Evolutionary conservation across 129 eudicot species (phyloP).

Genomic region (Gnaphalium uliginosum): DNA sequence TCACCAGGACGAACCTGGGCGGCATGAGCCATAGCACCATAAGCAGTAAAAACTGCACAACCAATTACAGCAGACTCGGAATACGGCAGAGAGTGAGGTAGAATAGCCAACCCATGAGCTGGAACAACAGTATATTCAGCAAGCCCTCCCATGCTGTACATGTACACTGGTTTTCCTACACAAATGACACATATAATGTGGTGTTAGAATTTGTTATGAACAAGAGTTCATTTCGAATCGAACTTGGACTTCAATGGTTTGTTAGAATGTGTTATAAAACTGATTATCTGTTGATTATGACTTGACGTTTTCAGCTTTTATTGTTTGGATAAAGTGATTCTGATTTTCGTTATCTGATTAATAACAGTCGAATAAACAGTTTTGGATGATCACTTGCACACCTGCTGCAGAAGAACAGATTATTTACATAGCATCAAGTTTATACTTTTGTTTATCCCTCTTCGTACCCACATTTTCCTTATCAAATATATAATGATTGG

Average conservation of each 20-base stretch:
- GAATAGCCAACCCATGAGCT: constrained; percentile 65
- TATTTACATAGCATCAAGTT: neutral
- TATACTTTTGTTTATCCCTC: neutral
- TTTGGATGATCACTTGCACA: constrained; percentile 7
- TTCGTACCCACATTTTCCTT: neutral
- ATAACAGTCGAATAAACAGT: neutral
- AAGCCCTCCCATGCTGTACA: constrained; percentile 99
- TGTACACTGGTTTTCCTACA: constrained; percentile 93
- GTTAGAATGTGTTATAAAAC: neutral
- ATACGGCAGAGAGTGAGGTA: constrained; percentile 84
- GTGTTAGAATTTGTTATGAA: constrained; percentile 4
- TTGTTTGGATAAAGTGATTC: neutral
- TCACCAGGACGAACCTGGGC: constrained; percentile 98
- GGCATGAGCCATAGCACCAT: constrained; percentile 99
- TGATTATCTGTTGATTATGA: neutral
- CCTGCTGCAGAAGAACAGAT: neutral
- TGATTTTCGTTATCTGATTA: neutral
- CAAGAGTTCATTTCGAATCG: neutral
- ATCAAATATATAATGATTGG: neutral
- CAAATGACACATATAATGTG: constrained; percentile 2
- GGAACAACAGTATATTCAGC: constrained; percentile 93
- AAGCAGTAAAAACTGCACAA: constrained; percentile 98
- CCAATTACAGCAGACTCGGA: constrained; percentile 93
- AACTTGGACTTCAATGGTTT: neutral
- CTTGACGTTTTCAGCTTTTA: neutral